Conservation (phyloP, 2,329 filamentous ascomycete genomes). For the Colletotrichum noveboracense region DNA sequence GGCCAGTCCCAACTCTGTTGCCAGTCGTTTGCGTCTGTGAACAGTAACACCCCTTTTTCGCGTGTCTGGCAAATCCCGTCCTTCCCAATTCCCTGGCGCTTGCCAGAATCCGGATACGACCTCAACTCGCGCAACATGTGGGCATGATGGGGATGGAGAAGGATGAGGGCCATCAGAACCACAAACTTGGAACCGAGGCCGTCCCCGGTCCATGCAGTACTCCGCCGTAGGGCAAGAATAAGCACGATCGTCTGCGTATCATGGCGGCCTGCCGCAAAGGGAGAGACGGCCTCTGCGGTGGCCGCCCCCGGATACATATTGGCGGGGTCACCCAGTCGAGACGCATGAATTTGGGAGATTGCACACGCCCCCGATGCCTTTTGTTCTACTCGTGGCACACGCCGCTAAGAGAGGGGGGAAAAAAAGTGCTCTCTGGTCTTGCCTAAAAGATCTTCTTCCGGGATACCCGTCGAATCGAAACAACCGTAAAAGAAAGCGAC, state of each 20-base stretch:
- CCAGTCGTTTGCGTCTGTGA: background rate
- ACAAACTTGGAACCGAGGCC: background rate
- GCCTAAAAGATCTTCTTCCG: background rate
- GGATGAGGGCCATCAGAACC: background rate
- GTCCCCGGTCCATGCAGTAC: background rate
- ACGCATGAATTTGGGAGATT: conserved; percentile 22
- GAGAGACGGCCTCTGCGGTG: background rate
- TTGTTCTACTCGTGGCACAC: background rate
- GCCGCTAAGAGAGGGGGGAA: background rate
- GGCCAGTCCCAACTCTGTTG: background rate
- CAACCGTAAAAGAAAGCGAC: background rate
- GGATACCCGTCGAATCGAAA: conserved; percentile 16
- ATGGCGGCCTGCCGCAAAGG: background rate
- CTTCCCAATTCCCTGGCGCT: background rate
- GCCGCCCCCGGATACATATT: background rate
- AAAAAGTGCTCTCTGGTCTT: background rate
- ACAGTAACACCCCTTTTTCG: background rate
- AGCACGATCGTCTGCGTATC: conserved; percentile 16
- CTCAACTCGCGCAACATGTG: background rate
- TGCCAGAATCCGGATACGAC: conserved; percentile 4
- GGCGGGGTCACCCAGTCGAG: conserved; percentile 17
- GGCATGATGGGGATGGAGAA: background rate
- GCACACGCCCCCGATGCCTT: background rate
- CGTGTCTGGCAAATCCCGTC: background rate
- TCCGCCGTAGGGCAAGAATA: conserved; percentile 15